A percentile compares a stretch with the other conserved stretches of the same genome.
Evolutionary conservation across 2,329 filamentous ascomycete species (phyloP).

Genomic region (Neurospora sp.): DNA sequence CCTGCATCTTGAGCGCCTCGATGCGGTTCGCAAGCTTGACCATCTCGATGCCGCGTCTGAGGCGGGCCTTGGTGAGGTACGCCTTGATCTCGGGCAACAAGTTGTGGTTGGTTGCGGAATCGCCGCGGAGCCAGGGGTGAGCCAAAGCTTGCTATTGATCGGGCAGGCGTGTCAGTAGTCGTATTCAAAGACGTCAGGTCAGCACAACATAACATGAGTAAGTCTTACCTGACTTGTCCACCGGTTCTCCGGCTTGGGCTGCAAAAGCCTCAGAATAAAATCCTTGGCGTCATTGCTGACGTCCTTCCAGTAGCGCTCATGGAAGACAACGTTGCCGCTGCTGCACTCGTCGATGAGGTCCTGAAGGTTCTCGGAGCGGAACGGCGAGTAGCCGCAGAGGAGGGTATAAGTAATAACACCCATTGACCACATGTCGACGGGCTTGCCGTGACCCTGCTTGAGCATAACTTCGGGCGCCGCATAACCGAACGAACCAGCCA

Average conservation of each 20-base stretch:
- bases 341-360: conserved; percentile 94
- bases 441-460: conserved; percentile 93
- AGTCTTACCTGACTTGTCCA: conserved; percentile 61
- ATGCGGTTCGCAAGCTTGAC: conserved; percentile 95
- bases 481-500: conserved; percentile 98
- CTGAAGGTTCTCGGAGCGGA: conserved; percentile 85
- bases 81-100: conserved; percentile 93
- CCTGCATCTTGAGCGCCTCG: conserved; percentile 84
- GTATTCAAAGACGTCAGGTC: neutral
- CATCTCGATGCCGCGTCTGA: conserved; percentile 88
- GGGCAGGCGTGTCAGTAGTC: conserved; percentile 1
- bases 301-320: conserved; percentile 97
- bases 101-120: conserved; percentile 91
- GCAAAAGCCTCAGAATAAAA: conserved; percentile 76
- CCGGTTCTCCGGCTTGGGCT: conserved; percentile 66
- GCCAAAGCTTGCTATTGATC: conserved; percentile 56
- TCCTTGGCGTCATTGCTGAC: conserved; percentile 92
- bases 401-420: conserved; percentile 98
- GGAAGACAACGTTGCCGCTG: conserved; percentile 76
- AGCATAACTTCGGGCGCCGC: conserved; percentile 97
- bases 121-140: conserved; percentile 82
- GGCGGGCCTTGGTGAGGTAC: conserved; percentile 82
- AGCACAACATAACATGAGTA: conserved; percentile 1
- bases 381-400: conserved; percentile 95
- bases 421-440: conserved; percentile 98